phyloP scores from a whole-genome alignment of 495 filamentous ascomycete genomes.

The Tuber indicum region DNA sequence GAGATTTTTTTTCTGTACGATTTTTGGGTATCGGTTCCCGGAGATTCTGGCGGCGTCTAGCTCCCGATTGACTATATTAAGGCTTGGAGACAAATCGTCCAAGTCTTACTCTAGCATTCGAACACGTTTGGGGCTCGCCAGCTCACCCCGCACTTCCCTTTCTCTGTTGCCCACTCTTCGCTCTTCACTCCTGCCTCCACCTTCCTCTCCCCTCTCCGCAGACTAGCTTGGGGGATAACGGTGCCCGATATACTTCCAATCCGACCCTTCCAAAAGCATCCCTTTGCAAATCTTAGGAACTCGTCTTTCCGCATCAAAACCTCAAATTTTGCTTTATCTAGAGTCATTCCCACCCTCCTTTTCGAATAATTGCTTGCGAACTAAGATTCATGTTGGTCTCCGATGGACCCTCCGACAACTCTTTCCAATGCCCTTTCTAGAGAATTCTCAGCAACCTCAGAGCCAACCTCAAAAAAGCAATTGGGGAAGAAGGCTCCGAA shows the following conservation, averaged over 20 bases:
- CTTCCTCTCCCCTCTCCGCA: background rate
- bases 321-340: background rate
- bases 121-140: background rate
- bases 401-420: slow-evolving; percentile 25
- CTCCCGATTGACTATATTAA: background rate
- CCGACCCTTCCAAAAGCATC: background rate
- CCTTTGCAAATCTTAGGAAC: background rate
- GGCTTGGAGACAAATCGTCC: background rate
- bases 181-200: background rate
- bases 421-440: slow-evolving; percentile 11
- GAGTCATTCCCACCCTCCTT: background rate
- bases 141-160: slow-evolving; percentile 1
- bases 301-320: background rate
- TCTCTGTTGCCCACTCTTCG: background rate
- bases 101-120: background rate
- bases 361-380: background rate
- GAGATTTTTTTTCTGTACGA: slow-evolving; percentile 1
- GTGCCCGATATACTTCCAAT: background rate
- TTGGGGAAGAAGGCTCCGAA: slow-evolving; percentile 5
- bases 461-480: background rate
- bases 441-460: slow-evolving; percentile 7
- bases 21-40: background rate
- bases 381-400: slow-evolving; percentile 23
- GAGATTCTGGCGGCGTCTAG: background rate
- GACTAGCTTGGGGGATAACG: background rate